Conservation (phyloP, 1,284 basidiomycete species). For the Cutaneotrichosporon sp. region DNA sequence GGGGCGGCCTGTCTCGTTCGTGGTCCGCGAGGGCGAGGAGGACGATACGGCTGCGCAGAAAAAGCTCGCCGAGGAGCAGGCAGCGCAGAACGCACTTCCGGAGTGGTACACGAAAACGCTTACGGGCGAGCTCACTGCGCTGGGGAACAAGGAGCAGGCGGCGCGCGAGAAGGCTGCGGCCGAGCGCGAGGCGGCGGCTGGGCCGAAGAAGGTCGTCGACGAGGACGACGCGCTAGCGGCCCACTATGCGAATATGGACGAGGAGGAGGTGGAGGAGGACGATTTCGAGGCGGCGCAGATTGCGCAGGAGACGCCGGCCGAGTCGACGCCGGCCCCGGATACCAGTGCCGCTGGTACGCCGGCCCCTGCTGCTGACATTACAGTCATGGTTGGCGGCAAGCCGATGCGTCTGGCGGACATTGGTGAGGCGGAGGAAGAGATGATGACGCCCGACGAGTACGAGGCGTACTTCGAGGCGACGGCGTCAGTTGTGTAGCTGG, state of each 20-base stretch:
- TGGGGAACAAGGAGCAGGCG: slow-evolving; percentile 54
- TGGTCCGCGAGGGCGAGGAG: slow-evolving; percentile 71
- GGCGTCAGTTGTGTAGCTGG: slow-evolving; percentile 1
- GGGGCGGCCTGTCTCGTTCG: slow-evolving; percentile 57
- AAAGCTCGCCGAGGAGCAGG: slow-evolving; percentile 65
- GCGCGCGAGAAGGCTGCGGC: slow-evolving; percentile 9
- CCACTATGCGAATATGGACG: slow-evolving; percentile 33
- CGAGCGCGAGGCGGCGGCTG: slow-evolving; percentile 4
- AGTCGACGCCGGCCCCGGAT: not conserved
- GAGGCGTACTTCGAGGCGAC: slow-evolving; percentile 27
- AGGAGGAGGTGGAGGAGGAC: slow-evolving; percentile 23
- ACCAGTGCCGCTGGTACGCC: slow-evolving; percentile 5
- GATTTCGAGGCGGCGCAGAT: slow-evolving; percentile 15
- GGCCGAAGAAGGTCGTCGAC: slow-evolving; percentile 10
- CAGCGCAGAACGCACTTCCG: slow-evolving; percentile 86
- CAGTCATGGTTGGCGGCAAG: slow-evolving; percentile 37
- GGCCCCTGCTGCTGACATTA: not conserved
- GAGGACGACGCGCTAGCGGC: slow-evolving; percentile 31
- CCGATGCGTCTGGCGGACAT: slow-evolving; percentile 39
- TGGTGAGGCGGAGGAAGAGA: slow-evolving; percentile 45
- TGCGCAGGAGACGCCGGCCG: not conserved
- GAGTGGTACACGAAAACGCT: slow-evolving; percentile 93
- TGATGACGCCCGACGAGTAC: slow-evolving; percentile 50
- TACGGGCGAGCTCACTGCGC: slow-evolving; percentile 79
- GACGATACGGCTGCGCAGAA: slow-evolving; percentile 73